Evolutionary conservation across 306 rosid genomes (phyloP).

Genomic region (Inga oerstediana): DNA sequence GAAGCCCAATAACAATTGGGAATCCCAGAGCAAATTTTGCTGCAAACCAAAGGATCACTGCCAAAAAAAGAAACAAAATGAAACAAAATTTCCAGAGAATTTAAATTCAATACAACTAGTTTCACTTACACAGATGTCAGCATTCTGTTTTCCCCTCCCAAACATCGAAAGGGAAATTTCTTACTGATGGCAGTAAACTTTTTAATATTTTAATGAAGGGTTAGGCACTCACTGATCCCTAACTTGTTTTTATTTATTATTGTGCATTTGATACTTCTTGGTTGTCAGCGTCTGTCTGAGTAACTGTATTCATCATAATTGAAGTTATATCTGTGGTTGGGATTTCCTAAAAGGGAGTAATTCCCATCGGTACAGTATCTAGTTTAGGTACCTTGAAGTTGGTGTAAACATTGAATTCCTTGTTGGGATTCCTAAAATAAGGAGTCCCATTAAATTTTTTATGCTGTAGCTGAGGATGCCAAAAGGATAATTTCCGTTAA

Average conservation of each 20-base stretch:
- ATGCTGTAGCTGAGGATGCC: neutral
- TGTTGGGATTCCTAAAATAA: neutral
- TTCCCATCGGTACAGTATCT: no score
- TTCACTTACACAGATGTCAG: neutral
- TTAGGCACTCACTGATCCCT: neutral
- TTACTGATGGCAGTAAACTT: neutral
- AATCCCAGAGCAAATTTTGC: constrained; percentile 7
- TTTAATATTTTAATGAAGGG: neutral
- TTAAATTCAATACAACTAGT: neutral
- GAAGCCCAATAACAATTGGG: neutral
- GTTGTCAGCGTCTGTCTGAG: neutral
- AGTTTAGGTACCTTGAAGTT: neutral
- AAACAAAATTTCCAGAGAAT: neutral
- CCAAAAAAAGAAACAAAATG: neutral
- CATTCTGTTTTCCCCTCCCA: neutral
- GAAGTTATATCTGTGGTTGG: neutral
- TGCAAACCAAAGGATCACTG: neutral
- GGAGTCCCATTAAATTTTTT: neutral
- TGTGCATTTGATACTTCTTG: neutral
- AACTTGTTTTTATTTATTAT: neutral
- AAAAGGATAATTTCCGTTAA: neutral
- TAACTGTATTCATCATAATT: neutral
- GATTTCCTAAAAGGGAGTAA: neutral
- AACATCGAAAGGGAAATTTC: neutral
- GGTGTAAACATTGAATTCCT: neutral